Percentiles rank a stretch among this genome's conserved stretches.
phyloP scores from a whole-genome alignment of 495 filamentous ascomycete genomes.

The Tuber melanosporum region DNA sequence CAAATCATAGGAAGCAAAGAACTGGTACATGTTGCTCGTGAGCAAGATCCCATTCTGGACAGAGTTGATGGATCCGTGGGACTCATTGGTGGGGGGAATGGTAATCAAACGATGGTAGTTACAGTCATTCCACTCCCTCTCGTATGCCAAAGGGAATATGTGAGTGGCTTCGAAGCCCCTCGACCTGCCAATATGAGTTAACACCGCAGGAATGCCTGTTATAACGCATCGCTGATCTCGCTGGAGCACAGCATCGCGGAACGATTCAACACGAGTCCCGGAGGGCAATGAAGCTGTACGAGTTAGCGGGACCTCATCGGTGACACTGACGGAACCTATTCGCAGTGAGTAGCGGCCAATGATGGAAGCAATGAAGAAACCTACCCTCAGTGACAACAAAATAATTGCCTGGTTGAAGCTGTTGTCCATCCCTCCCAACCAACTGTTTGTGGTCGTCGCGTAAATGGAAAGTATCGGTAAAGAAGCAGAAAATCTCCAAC shows the following conservation, averaged over 20 bases:
- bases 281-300: conserved; percentile 34
- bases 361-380: not conserved
- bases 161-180: conserved; percentile 42
- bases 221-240: conserved; percentile 44
- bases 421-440: conserved; percentile 36
- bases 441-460: conserved; percentile 33
- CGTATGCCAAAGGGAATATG: conserved; percentile 45
- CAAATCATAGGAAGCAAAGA: no score
- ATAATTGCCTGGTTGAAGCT: conserved; percentile 41
- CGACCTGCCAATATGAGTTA: conserved; percentile 27
- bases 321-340: conserved; percentile 38
- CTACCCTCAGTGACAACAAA: conserved; percentile 33
- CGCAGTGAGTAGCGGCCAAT: conserved; percentile 8
- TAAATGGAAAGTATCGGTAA: conserved; percentile 30
- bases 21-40: no score
- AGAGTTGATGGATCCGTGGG: conserved; percentile 40
- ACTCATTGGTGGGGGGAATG: conserved; percentile 21
- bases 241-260: conserved; percentile 33
- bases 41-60: conserved; percentile 41
- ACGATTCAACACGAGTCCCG: conserved; percentile 37
- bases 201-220: conserved; percentile 28
- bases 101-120: conserved; percentile 42
- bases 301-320: conserved; percentile 37
- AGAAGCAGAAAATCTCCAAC: conserved; percentile 32
- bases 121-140: conserved; percentile 38